Conservation (phyloP, 495 filamentous ascomycete genomes). For the Annulohypoxylon stygium region DNA sequence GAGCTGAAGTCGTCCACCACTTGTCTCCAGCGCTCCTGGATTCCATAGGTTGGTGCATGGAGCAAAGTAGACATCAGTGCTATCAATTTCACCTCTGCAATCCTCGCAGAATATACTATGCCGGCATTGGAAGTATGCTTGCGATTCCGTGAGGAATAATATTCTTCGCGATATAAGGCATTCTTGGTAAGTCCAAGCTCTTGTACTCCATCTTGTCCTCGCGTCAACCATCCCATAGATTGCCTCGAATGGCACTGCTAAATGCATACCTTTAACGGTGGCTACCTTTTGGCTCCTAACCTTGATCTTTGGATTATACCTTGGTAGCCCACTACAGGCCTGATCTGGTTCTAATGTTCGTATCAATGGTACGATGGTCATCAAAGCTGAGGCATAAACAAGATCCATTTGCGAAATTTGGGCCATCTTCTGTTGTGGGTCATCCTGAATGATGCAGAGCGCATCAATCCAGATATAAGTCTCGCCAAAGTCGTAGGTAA, state of each 20-base stretch:
- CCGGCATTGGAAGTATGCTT: constrained; percentile 37
- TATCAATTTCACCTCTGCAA: constrained; percentile 29
- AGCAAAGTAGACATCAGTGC: background rate
- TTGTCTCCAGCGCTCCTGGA: background rate
- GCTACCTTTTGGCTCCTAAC: background rate
- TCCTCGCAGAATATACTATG: constrained; percentile 51
- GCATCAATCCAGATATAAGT: constrained; percentile 24
- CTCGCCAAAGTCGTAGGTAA: background rate
- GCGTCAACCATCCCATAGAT: background rate
- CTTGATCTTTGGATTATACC: constrained; percentile 11
- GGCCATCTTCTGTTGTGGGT: background rate
- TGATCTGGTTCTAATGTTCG: background rate
- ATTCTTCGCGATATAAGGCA: constrained; percentile 9
- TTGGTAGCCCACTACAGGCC: constrained; percentile 10
- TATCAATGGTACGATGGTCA: constrained; percentile 7
- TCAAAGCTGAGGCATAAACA: constrained; percentile 4
- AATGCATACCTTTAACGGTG: background rate
- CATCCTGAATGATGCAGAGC: constrained; percentile 18
- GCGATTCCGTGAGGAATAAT: constrained; percentile 4
- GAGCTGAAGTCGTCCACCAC: background rate
- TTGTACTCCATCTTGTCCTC: constrained; percentile 9
- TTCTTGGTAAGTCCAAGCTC: constrained; percentile 26
- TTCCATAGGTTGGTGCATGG: background rate
- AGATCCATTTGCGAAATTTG: constrained; percentile 10
- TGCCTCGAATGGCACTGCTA: constrained; percentile 1